Conservation (phyloP, 1,284 basidiomycete species). For the Fistulinella staudtii region DNA sequence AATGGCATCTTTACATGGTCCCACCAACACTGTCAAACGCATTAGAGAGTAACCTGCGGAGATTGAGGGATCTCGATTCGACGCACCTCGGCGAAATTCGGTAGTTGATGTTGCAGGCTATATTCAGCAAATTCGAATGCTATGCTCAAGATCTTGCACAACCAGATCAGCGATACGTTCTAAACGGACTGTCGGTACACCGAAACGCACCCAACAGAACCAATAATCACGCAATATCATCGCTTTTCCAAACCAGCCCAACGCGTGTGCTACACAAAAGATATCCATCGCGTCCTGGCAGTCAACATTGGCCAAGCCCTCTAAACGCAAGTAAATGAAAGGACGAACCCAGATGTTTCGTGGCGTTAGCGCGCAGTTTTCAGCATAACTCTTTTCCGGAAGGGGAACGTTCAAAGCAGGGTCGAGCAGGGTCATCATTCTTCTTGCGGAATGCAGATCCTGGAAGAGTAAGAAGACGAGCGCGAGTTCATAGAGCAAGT, state of each 20-base stretch:
- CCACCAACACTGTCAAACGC: conserved; percentile 70
- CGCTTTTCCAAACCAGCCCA: conserved; percentile 87
- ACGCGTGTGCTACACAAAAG: conserved; percentile 75
- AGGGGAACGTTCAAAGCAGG: conserved; percentile 65
- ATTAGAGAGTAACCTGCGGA: conserved; percentile 15
- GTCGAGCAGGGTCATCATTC: conserved; percentile 75
- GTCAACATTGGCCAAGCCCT: conserved; percentile 4
- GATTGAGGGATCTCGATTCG: conserved; percentile 17
- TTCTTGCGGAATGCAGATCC: conserved; percentile 70
- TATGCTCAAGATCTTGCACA: conserved; percentile 69
- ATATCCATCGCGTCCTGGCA: conserved; percentile 72
- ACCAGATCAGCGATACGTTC: conserved; percentile 5
- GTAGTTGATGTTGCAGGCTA: conserved; percentile 75
- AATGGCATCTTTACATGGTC: conserved; percentile 61
- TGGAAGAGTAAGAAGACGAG: conserved; percentile 82
- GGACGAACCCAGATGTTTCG: conserved; percentile 61
- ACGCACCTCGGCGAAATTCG: conserved; percentile 78
- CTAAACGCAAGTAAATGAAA: conserved; percentile 4
- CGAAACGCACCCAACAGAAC: conserved; percentile 80
- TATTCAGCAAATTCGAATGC: conserved; percentile 85
- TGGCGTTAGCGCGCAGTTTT: conserved; percentile 66
- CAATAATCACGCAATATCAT: conserved; percentile 83
- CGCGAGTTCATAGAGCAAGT: conserved; percentile 74
- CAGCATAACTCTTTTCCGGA: conserved; percentile 80
- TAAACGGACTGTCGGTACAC: conserved; percentile 2